Evolutionary conservation across 805 yeast species (phyloP).

Genomic region (Sugiyamaella floridensis): DNA sequence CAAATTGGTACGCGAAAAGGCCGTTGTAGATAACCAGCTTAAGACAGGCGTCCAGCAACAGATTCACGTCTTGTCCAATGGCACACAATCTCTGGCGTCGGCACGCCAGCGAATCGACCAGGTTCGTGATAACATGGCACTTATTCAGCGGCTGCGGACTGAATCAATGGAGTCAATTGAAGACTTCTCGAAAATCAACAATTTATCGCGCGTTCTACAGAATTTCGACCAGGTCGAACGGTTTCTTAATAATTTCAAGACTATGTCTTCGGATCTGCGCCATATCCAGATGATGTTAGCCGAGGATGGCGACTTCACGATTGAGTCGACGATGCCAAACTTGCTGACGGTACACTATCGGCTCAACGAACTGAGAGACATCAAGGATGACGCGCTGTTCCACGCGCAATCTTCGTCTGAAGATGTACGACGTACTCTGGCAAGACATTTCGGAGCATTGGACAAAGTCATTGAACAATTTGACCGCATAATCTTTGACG

Average conservation of each 20-base stretch:
- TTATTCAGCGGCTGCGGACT: constrained; percentile 43
- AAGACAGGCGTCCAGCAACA: constrained; percentile 62
- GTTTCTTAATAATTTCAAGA: constrained; percentile 55
- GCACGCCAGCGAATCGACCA: constrained; percentile 37
- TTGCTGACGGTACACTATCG: constrained; percentile 63
- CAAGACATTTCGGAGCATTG: constrained; percentile 47
- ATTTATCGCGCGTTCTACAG: constrained; percentile 60
- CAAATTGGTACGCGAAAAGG: constrained; percentile 48
- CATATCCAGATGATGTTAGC: constrained; percentile 50
- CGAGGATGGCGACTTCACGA: constrained; percentile 39
- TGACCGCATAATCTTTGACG: constrained; percentile 52
- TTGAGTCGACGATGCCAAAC: constrained; percentile 41
- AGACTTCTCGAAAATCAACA: constrained; percentile 61
- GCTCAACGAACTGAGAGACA: constrained; percentile 65
- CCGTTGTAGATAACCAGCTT: constrained; percentile 67
- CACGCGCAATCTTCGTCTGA: constrained; percentile 48
- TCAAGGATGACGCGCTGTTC: constrained; percentile 64
- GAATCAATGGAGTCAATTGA: constrained; percentile 54
- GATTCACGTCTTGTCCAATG: constrained; percentile 45
- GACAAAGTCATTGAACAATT: constrained; percentile 48
- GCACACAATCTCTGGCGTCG: constrained; percentile 29
- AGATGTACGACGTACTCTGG: constrained; percentile 64
- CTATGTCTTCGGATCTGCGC: constrained; percentile 46
- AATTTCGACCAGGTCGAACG: constrained; percentile 63
- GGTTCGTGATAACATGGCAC: constrained; percentile 25